Evolutionary conservation across 2,329 filamentous ascomycete species (phyloP), one percentile per base, ranked within the genome.

Genomic region (Botryotinia calthae): DNA sequence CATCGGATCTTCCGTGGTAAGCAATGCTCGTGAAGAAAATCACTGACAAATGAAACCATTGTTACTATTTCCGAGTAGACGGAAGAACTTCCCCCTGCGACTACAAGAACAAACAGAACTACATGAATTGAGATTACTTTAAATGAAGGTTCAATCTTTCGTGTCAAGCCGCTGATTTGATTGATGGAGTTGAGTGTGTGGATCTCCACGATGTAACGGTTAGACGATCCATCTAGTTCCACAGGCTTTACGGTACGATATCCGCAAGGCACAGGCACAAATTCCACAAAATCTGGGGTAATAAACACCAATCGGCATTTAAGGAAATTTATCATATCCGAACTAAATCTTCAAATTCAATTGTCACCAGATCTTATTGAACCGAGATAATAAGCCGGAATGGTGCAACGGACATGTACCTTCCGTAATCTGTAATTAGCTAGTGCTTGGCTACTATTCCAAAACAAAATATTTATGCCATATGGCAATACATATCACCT

Each of bases 171-270:
- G 48, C 20, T 14, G 44, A 66, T 56, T 46, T 66, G 16, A 46
- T 48, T 67, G 70, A 67, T 46, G 61, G 62, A 58, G 28, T 46
- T 48, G 20, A n/a, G 14, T n/a, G 37, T 20, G 37, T 72, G 28
- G 70, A 34, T 65, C 28, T 46, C 5, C 34, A 34, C 25, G 31
- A 44, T 56, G 48, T 48, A n/a, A n/a, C 22, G 4, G 46, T 58
- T 40, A 72, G 44, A 37, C 28, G 22, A 71, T 71, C 3, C 25
- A n/a, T 65, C 18, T 34, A 31, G 54, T 37, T 67, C 28, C 40
- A 67, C 62, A 48, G 70, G 70, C 48, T 48, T 56, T n/a, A 31
- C 70, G 70, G 70, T 68, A 67, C 48, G 63, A 48, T 48, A 67
- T 48, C 70, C 70, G 70, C 16, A 68, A 40, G n/a, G 34, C 46